These are phyloP conservation scores for Coemansia sp. DNA, from an alignment of 192 early-diverging fungal species.

Conservation along the genomic window DNA sequence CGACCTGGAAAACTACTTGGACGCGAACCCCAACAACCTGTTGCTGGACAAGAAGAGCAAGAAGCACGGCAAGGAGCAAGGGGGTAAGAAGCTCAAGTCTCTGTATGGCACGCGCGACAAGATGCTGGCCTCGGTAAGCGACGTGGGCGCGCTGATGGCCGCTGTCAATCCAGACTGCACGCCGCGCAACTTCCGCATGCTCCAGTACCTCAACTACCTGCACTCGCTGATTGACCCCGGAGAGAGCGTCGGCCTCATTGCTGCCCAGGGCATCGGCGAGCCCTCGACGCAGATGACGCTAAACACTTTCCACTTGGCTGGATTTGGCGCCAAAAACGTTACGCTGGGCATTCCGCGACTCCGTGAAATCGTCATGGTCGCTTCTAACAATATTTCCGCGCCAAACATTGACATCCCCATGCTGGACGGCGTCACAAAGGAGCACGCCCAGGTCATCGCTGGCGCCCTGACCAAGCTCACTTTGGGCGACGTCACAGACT, in stretches of 20 bases:
- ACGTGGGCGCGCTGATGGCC: conserved; percentile 51
- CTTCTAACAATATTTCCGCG: conserved; percentile 82
- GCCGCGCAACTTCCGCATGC: conserved; percentile 75
- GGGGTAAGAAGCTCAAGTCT: conserved; percentile 48
- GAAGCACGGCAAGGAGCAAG: conserved; percentile 2
- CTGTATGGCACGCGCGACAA: conserved; percentile 44
- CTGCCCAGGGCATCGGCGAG: conserved; percentile 97
- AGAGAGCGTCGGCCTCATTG: conserved; percentile 95
- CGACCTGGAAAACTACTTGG: conserved; percentile 58
- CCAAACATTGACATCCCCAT: conserved; percentile 92
- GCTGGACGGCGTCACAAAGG: conserved; percentile 60
- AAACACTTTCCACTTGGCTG: conserved; percentile 99
- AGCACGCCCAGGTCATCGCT: conserved; percentile 62
- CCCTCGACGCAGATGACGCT: conserved; percentile 99
- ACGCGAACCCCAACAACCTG: conserved; percentile 35
- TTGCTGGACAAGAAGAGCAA: conserved; percentile 16
- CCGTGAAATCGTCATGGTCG: conserved; percentile 99
- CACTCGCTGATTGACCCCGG: conserved; percentile 93
- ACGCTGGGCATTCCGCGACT: conserved; percentile 99
- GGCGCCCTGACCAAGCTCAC: conserved; percentile 73
- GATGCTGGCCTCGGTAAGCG: conserved; percentile 69
- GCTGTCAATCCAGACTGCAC: conserved; percentile 61
- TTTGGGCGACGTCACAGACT: conserved; percentile 81
- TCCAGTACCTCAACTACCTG: conserved; percentile 96
- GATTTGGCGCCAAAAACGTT: conserved; percentile 97